Evolutionary conservation across 164 flowering plant genomes (phyloP), one percentile per base, ranked within the genome.

Genomic region (Stephania cephalantha): DNA sequence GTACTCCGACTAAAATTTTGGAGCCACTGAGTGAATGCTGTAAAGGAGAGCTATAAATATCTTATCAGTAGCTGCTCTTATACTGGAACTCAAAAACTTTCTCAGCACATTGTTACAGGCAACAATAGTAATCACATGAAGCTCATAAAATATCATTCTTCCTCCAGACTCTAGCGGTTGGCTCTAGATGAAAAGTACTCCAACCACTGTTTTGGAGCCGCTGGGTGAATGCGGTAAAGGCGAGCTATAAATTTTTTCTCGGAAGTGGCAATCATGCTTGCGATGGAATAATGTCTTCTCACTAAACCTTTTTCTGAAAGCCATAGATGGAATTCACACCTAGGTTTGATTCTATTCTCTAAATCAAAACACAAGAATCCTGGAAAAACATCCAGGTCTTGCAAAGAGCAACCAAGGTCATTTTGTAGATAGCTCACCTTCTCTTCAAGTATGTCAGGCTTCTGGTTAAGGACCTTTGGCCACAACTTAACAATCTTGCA

Each of bases 391-490:
- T 84, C 76, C 6, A 90, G 87, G 72, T 80, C 76, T 66, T 85
- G 64, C 61, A 90, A 69, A 69, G 90, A 76, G 31, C 67, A 72
- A 4, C 85, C 86, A 78, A 88, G 78, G 4, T 85, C 93, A 45
- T 82, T 67, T 75, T 76, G 75, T 44, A 88, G 86, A 74, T 71
- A 90, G 10, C 83, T 74, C 61, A 90, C 70, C 77, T 91, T 91
- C 72, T 72, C 61, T 71, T 82, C 79, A 31, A 87, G 71, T 45
- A 72, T 73, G 29, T 83, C 83, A n/a, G 84, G 70, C 1, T 76
- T 85, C 66, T 88, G 91, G 79, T 85, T 88, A 35, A 92, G 83
- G 76, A 90, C 82, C 77, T 83, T 88, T 1, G 91, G 89, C 6
- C 79, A 22, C 55, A 35, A 29, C 44, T 66, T 81, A 22, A 88